These are phyloP conservation scores for Paramarasmius palmivorus DNA, from an alignment of 1,284 basidiomycete genomes.

Conservation along the genomic window DNA sequence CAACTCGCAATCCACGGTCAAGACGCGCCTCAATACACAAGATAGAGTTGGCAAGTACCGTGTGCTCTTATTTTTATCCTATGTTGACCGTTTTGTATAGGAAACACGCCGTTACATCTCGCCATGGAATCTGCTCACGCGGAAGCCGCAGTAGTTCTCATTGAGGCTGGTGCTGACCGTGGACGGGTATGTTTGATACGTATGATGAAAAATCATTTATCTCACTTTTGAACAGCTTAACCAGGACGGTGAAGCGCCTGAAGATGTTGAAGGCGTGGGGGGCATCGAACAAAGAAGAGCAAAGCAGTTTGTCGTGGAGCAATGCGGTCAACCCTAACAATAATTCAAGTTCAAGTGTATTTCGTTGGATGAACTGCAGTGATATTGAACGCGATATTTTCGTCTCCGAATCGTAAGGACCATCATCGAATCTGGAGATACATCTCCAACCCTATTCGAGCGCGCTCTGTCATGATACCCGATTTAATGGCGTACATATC, in stretches of 20 bases:
- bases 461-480: too few species aligned
- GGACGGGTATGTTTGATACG: constrained; percentile 61
- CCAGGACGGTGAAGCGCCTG: constrained; percentile 79
- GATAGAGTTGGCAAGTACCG: constrained; percentile 74
- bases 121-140: constrained; percentile 95
- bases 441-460: too few species aligned
- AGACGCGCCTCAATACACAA: constrained; percentile 83
- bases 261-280: constrained; percentile 87
- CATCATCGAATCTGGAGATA: too few species aligned
- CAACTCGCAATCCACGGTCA: constrained; percentile 63
- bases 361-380: too few species aligned
- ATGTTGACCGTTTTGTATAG: constrained; percentile 36
- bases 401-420: too few species aligned
- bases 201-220: too few species aligned
- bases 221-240: constrained; percentile 68
- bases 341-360: too few species aligned
- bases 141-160: constrained; percentile 83
- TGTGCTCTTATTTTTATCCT: constrained; percentile 12
- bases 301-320: constrained; percentile 70
- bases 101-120: constrained; percentile 94
- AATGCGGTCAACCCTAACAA: constrained; percentile 62
- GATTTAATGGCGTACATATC: too few species aligned
- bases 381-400: too few species aligned
- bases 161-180: constrained; percentile 92
- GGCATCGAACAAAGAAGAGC: constrained; percentile 81